A percentile compares a stretch with the other conserved stretches of the same genome.
Evolutionary conservation across 1,284 basidiomycete genomes (phyloP).

Genomic region (Microbotryum intermedium): DNA sequence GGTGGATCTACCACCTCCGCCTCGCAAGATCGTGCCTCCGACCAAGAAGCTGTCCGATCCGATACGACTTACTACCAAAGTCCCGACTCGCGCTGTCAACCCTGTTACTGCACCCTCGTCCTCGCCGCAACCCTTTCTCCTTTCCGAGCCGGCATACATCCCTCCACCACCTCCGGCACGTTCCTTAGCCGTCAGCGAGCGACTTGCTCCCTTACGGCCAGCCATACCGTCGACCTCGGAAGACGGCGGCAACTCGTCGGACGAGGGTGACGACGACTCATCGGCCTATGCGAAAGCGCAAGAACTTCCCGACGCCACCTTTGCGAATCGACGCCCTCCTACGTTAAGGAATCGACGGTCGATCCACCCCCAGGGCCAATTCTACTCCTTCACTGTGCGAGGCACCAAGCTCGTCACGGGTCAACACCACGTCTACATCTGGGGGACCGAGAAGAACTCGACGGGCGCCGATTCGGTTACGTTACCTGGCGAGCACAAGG

Average conservation of each 20-base stretch:
- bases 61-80: not conserved
- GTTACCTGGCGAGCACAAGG: constrained; percentile 45
- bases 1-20: not conserved
- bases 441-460: constrained; percentile 44
- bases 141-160: constrained; percentile 4
- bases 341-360: constrained; percentile 37
- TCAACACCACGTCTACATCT: constrained; percentile 25
- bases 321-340: constrained; percentile 71
- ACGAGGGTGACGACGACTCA: constrained; percentile 22
- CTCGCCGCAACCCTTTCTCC: not conserved
- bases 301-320: constrained; percentile 67
- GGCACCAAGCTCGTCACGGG: constrained; percentile 28
- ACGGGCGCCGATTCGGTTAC: constrained; percentile 39
- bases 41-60: not conserved
- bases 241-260: constrained; percentile 6
- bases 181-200: constrained; percentile 1
- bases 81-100: not conserved
- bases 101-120: not conserved
- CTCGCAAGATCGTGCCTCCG: not conserved
- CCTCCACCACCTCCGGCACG: constrained; percentile 27
- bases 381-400: constrained; percentile 25
- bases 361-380: constrained; percentile 9
- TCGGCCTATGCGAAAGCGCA: constrained; percentile 40
- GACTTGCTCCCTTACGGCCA: constrained; percentile 13
- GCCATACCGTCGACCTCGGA: not conserved